A percentile compares a stretch with the other conserved stretches of the same genome.
Evolutionary conservation across 768 basidiomycete genomes (phyloP).

Genomic region (Tulasnella sp.): DNA sequence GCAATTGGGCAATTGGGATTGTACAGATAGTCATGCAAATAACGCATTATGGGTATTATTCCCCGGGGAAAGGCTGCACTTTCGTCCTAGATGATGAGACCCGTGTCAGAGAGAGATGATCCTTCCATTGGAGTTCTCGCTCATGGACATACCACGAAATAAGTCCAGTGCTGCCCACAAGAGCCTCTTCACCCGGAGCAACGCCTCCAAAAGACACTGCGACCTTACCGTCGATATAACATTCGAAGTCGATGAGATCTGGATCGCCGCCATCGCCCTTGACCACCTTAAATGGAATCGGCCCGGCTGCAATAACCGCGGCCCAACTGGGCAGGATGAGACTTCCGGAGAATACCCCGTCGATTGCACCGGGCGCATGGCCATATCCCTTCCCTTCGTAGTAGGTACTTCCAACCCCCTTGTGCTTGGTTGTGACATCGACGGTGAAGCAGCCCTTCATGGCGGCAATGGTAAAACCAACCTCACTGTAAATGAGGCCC

Average conservation of each 20-base stretch:
- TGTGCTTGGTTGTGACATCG: background rate
- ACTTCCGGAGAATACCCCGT: no score
- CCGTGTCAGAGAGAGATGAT: no score
- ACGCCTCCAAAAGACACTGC: background rate
- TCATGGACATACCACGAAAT: background rate
- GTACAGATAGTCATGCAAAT: no score
- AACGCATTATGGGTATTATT: no score
- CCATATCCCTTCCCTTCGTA: background rate
- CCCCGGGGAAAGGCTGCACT: no score
- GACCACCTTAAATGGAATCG: background rate
- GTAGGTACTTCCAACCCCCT: background rate
- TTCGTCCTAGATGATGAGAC: no score
- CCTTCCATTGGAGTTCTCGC: no score
- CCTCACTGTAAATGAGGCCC: background rate
- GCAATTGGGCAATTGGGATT: no score
- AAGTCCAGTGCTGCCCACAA: background rate
- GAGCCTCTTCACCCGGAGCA: background rate
- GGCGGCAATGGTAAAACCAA: background rate
- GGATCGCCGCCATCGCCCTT: background rate
- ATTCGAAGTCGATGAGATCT: background rate
- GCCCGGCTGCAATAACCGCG: background rate
- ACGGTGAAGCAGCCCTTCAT: background rate
- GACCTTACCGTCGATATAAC: background rate
- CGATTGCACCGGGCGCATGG: background rate
- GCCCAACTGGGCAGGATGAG: background rate